phyloP scores from a whole-genome alignment of 495 filamentous ascomycete species.

The Trichoderma erinaceum region DNA sequence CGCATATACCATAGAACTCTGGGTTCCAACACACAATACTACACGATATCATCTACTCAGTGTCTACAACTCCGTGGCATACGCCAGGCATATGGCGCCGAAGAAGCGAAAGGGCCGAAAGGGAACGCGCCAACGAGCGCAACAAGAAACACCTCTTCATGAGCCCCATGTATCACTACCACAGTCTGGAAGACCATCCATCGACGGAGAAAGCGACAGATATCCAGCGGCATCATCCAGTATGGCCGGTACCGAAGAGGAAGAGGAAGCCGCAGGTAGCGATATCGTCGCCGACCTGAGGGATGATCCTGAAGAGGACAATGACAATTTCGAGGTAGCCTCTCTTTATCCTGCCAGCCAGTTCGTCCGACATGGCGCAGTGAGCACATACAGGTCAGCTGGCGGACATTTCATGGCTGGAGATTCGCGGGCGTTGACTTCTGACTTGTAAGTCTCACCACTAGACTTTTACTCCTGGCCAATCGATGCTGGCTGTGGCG shows the following conservation, averaged over 20 bases:
- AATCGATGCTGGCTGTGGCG: neutral
- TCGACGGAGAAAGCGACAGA: neutral
- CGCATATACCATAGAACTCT: neutral
- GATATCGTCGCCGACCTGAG: neutral
- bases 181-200: neutral
- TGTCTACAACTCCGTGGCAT: neutral
- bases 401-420: neutral
- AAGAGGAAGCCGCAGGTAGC: neutral
- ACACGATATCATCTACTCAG: neutral
- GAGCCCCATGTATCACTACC: neutral
- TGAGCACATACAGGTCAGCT: neutral
- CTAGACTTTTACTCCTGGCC: neutral
- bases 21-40: neutral
- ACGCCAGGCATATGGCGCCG: neutral
- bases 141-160: neutral
- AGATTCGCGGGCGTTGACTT: neutral
- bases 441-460: neutral
- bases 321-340: neutral
- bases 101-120: neutral
- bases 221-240: neutral
- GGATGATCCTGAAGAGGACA: neutral
- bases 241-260: neutral
- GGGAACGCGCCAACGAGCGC: neutral
- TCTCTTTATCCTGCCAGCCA: slow-evolving; percentile 10
- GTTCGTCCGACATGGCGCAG: neutral